These are phyloP conservation scores for Cordyceps tenuipes DNA, from an alignment of 2,329 filamentous ascomycete species.

Conservation along the genomic window DNA sequence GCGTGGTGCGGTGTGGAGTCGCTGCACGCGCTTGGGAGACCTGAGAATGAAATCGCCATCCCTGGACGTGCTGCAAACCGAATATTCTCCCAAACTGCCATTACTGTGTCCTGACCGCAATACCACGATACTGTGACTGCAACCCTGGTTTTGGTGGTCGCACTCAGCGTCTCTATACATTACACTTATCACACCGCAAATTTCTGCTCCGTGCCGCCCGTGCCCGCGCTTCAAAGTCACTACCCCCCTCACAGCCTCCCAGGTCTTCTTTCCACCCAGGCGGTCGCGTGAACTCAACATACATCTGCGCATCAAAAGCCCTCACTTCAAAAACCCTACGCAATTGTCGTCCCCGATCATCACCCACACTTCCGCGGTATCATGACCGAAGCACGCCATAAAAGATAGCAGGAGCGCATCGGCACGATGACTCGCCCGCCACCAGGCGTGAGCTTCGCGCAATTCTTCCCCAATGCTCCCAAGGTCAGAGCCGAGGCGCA, in stretches of 20 bases:
- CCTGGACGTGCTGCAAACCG: constrained; percentile 9
- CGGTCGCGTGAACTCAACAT: constrained; percentile 11
- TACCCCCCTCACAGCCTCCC: not conserved
- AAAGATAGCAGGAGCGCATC: constrained; percentile 42
- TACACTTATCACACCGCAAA: not conserved
- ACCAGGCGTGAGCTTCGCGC: constrained; percentile 67
- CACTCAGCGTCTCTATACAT: not conserved
- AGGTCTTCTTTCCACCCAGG: constrained; percentile 4
- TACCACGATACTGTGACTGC: not conserved
- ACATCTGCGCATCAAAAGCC: not conserved
- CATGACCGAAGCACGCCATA: constrained; percentile 48
- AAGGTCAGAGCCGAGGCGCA: constrained; percentile 45
- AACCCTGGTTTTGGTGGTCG: not conserved
- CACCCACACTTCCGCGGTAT: constrained; percentile 34
- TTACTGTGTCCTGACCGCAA: not conserved
- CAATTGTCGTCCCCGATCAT: constrained; percentile 14
- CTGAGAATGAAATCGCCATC: constrained; percentile 10
- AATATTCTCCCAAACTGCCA: constrained; percentile 2
- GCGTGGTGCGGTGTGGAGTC: constrained; percentile 11
- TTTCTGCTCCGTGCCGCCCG: not conserved
- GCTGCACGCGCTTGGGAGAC: constrained; percentile 7
- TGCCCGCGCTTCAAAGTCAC: constrained; percentile 8
- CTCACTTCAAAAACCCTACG: constrained; percentile 6
- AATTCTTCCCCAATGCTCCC: constrained; percentile 77
- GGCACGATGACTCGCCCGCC: constrained; percentile 71